phyloP scores from a whole-genome alignment of 257 asterid genomes.

The Solanum clarkiae region DNA sequence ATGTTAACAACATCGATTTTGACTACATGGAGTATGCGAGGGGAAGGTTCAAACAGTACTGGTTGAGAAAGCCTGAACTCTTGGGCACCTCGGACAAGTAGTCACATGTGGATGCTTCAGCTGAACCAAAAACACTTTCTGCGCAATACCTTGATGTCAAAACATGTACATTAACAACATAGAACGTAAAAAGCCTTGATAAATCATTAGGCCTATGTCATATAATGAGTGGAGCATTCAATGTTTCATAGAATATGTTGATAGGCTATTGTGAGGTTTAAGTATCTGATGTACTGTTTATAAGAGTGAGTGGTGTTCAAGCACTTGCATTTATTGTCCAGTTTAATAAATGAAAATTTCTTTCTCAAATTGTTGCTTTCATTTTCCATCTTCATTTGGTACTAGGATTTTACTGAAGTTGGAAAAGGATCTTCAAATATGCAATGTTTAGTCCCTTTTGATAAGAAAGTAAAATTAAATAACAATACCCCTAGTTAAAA shows the following conservation, averaged over 20 bases:
- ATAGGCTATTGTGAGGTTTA: not conserved
- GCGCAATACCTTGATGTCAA: not conserved
- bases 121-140: not conserved
- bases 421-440: not conserved
- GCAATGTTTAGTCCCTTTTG: too few relatives aligned
- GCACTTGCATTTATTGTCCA: not conserved
- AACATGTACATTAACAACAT: not conserved
- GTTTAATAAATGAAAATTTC: not conserved
- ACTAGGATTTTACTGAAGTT: not conserved
- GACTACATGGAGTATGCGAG: slow-evolving; percentile 79
- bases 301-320: not conserved
- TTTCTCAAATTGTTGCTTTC: not conserved
- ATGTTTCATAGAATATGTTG: not conserved
- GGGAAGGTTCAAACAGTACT: slow-evolving; percentile 76
- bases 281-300: not conserved
- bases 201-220: not conserved
- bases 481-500: too few relatives aligned
- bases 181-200: not conserved
- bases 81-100: slow-evolving; percentile 2
- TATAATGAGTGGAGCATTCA: not conserved
- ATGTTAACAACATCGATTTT: slow-evolving; percentile 68
- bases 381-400: not conserved
- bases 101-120: not conserved
- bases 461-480: too few relatives aligned
- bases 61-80: slow-evolving; percentile 42